Conservation (phyloP, 1,139 yeast genomes). For the Pichia sp. region DNA sequence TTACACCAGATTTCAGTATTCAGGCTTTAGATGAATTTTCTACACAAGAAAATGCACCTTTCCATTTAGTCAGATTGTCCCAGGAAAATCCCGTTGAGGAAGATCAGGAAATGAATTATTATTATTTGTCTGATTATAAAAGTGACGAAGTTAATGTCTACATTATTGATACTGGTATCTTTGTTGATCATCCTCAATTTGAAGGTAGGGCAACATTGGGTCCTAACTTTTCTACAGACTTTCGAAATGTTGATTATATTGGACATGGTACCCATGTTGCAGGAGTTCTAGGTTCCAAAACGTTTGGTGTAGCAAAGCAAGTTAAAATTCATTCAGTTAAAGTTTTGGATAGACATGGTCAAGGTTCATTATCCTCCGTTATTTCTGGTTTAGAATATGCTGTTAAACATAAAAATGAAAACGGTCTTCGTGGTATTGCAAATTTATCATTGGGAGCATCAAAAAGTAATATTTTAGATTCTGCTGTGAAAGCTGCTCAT, state of each 20-base stretch:
- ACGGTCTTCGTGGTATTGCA: slow-evolving; percentile 51
- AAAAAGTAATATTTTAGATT: slow-evolving; percentile 57
- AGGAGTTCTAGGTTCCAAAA: slow-evolving; percentile 72
- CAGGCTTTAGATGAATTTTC: slow-evolving; percentile 37
- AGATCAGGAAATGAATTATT: slow-evolving; percentile 31
- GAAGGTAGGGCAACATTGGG: slow-evolving; percentile 45
- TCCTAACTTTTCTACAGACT: slow-evolving; percentile 39
- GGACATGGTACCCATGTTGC: slow-evolving; percentile 86
- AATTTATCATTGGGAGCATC: slow-evolving; percentile 75
- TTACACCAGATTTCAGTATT: slow-evolving; percentile 52
- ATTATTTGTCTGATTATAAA: slow-evolving; percentile 37
- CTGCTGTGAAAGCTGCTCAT: slow-evolving; percentile 66
- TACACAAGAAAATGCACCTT: slow-evolving; percentile 28
- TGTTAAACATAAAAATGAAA: slow-evolving; percentile 41
- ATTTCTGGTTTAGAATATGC: slow-evolving; percentile 68
- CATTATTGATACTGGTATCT: slow-evolving; percentile 68
- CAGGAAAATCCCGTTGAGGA: slow-evolving; percentile 23
- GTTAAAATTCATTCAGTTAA: slow-evolving; percentile 63
- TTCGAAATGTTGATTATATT: slow-evolving; percentile 36
- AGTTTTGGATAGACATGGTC: slow-evolving; percentile 57
- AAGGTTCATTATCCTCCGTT: slow-evolving; percentile 62
- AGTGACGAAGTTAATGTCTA: slow-evolving; percentile 62
- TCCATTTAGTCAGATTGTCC: slow-evolving; percentile 28
- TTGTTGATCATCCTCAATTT: slow-evolving; percentile 43
- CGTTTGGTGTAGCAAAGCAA: slow-evolving; percentile 75